Evolutionary conservation across 1,284 basidiomycete species (phyloP), one percentile per base, ranked within the genome.

Genomic region (Leccinum insolens): DNA sequence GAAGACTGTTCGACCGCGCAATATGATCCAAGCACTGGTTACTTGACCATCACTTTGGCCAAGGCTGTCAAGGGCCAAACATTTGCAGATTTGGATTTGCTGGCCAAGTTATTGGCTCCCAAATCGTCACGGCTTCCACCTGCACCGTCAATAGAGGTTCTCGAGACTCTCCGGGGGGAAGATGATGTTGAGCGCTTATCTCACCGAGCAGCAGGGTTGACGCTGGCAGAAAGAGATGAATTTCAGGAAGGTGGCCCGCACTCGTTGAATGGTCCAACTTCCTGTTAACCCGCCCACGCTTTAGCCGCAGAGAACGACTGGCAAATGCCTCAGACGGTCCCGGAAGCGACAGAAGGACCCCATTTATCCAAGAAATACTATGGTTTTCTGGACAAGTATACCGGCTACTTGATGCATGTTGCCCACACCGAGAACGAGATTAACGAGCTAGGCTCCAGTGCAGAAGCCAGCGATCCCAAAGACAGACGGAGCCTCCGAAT

Each of bases 261-360:
- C 12, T 9, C 3, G 25, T 20, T 46, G n/a, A 37, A 61, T 4
- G 49, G 44, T 60, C 39, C 57, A 9, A 61, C 11, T 20, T 22
- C 22, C 37, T 49, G 20, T 70, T 73, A 57, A 76, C 20, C 22
- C 31, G 7, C 25, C 12, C 28, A 61, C 41, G 20, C 62, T 52
- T 67, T 71, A 94, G 93, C 92, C 39, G 89, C 87, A 58, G 82
- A 87, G 74, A 90, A 92, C 71, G 90, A 92, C 74, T 94, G 93
- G 93, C 89, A 88, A 73, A 71, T 93, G 57, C 86, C 88, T 11
- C 92, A 93, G 77, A 76, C 83, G 31, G 73, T 88, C 14, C 83
- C 88, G 20, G 81, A 83, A 62, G 72, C 79, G 14, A 70, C 79
- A 31, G 72, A 82, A 9, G 73, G 75, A 4, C 71, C 87, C 39